Evolutionary conservation across 2,329 filamentous ascomycete genomes (phyloP).

Genomic region (Neocucurbitaria cava): DNA sequence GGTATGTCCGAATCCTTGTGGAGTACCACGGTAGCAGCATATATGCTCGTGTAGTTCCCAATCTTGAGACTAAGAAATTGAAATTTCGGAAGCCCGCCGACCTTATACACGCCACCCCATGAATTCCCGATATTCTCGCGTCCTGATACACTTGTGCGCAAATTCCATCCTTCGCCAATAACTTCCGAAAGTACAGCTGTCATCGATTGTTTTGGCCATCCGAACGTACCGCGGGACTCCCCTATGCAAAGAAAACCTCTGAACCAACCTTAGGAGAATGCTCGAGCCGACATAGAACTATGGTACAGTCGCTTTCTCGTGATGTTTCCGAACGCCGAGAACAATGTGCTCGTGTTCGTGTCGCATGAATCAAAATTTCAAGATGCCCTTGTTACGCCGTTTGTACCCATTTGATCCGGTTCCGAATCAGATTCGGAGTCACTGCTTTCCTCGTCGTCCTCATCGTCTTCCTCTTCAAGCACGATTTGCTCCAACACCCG

Average conservation of each 20-base stretch:
- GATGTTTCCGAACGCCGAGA: conserved; percentile 25
- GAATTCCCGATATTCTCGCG: conserved; percentile 2
- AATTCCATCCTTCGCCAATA: conserved; percentile 14
- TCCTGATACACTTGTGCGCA: neutral
- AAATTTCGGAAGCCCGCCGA: neutral
- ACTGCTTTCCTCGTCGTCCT: conserved; percentile 45
- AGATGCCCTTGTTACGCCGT: conserved; percentile 19
- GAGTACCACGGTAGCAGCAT: no score
- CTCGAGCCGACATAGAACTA: conserved; percentile 10
- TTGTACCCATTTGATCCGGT: conserved; percentile 21
- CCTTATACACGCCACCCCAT: neutral
- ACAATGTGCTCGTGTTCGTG: conserved; percentile 8
- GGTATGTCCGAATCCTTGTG: conserved; percentile 1
- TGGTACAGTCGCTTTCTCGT: conserved; percentile 13
- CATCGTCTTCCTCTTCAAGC: conserved; percentile 70
- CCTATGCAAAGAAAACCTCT: conserved; percentile 27
- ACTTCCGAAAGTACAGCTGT: conserved; percentile 8
- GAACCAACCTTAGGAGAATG: conserved; percentile 15
- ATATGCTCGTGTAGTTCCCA: neutral
- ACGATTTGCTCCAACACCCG: conserved; percentile 84
- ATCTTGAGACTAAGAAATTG: neutral
- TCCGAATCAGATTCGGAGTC: conserved; percentile 44
- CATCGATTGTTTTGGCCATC: conserved; percentile 11
- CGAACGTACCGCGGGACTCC: conserved; percentile 26
- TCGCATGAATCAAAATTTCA: conserved; percentile 18